phyloP scores from a whole-genome alignment of 1,284 basidiomycete species.

The Butyriboletus appendiculatus region DNA sequence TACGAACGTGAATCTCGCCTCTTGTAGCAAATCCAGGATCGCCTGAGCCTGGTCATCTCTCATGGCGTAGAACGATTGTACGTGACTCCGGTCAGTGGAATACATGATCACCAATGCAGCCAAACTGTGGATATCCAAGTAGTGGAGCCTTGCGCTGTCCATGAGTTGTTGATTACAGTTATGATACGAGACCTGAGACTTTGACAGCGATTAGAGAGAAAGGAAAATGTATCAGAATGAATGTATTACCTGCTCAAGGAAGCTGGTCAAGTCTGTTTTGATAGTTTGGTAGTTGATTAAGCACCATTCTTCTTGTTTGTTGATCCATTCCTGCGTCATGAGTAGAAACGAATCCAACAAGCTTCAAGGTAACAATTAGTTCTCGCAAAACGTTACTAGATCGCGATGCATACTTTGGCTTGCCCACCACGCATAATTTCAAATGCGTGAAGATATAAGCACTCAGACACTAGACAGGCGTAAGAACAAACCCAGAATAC shows the following conservation, averaged over 20 bases:
- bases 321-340: conserved; percentile 20
- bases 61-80: conserved; percentile 25
- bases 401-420: conserved; percentile 15
- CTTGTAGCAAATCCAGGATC: conserved; percentile 31
- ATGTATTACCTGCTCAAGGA: conserved; percentile 20
- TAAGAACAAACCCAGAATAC: background rate
- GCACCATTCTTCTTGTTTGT: conserved; percentile 29
- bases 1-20: conserved; percentile 7
- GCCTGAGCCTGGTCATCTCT: conserved; percentile 22
- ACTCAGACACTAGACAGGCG: conserved; percentile 17
- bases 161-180: conserved; percentile 20
- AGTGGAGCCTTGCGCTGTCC: conserved; percentile 14
- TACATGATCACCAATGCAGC: conserved; percentile 27
- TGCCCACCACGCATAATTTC: conserved; percentile 21
- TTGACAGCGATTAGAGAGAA: conserved; percentile 5
- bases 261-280: conserved; percentile 13
- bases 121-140: conserved; percentile 26
- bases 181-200: conserved; percentile 21
- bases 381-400: background rate
- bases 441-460: conserved; percentile 30
- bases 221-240: background rate
- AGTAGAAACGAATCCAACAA: conserved; percentile 20
- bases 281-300: conserved; percentile 25
- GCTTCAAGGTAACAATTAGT: conserved; percentile 12
- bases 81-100: conserved; percentile 15